Percentiles rank a stretch among this genome's conserved stretches.
phyloP scores from a whole-genome alignment of 2,329 filamentous ascomycete genomes.

The Macrophomina tecta region DNA sequence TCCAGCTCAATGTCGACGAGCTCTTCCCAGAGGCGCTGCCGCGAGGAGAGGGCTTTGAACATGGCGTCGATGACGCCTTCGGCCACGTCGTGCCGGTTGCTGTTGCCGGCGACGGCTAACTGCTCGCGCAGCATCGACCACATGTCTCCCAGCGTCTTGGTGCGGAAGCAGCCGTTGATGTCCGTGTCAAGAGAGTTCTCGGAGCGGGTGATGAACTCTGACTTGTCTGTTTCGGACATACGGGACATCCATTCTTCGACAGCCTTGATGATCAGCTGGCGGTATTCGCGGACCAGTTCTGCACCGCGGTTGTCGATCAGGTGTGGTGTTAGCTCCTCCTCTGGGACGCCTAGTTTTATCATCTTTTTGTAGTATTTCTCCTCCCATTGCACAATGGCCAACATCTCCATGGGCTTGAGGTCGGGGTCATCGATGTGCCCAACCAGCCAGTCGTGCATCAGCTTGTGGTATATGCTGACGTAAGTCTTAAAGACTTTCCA shows the following conservation, averaged over 20 bases:
- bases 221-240: constrained; percentile 82
- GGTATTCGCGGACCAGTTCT: constrained; percentile 92
- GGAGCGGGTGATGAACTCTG: constrained; percentile 78
- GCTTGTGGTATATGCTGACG: constrained; percentile 84
- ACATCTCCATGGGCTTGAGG: constrained; percentile 82
- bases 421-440: constrained; percentile 82
- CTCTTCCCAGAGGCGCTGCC: constrained; percentile 85
- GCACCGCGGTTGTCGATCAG: constrained; percentile 88
- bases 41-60: constrained; percentile 81
- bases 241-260: constrained; percentile 98
- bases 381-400: constrained; percentile 93
- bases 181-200: constrained; percentile 84
- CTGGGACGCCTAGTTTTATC: constrained; percentile 81
- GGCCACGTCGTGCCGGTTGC: constrained; percentile 84
- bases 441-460: constrained; percentile 95
- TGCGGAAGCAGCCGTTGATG: constrained; percentile 88
- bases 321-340: constrained; percentile 80
- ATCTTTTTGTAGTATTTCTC: constrained; percentile 97
- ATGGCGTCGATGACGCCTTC: constrained; percentile 97
- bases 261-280: constrained; percentile 91
- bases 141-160: constrained; percentile 88
- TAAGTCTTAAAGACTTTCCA: constrained; percentile 96
- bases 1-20: constrained; percentile 85
- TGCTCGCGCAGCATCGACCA: constrained; percentile 98
- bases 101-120: constrained; percentile 81